These are phyloP conservation scores for Venturia asperata DNA, from an alignment of 2,329 filamentous ascomycete genomes.

Conservation along the genomic window DNA sequence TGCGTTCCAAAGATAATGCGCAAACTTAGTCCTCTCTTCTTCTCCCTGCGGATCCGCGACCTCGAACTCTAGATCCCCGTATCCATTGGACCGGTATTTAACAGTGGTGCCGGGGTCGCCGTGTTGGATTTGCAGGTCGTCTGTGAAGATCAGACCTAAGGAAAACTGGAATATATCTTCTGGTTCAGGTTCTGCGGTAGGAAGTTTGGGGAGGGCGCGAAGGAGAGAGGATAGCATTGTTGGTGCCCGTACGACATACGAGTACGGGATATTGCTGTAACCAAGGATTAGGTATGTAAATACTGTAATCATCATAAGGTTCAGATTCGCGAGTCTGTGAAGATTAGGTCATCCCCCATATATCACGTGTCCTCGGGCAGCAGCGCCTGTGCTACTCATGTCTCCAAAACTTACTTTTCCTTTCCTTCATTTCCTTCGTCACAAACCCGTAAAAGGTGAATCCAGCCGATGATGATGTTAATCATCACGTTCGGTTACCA, in stretches of 20 bases:
- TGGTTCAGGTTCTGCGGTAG: conserved; percentile 30
- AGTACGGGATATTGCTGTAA: too few relatives aligned
- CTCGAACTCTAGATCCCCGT: conserved; percentile 34
- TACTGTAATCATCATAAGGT: too few relatives aligned
- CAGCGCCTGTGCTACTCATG: too few relatives aligned
- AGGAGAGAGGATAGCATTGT: conserved; percentile 16
- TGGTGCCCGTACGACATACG: neutral
- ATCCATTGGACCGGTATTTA: conserved; percentile 42
- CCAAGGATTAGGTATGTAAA: too few relatives aligned
- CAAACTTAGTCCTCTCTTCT: conserved; percentile 54
- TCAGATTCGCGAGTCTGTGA: too few relatives aligned
- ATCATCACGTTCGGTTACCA: too few relatives aligned
- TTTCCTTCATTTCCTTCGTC: too few relatives aligned
- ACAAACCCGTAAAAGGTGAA: too few relatives aligned
- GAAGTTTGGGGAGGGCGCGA: conserved; percentile 8
- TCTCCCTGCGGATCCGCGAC: conserved; percentile 44
- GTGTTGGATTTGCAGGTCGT: conserved; percentile 60
- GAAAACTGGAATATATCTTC: conserved; percentile 56
- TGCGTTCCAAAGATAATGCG: conserved; percentile 69
- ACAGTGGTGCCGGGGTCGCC: conserved; percentile 55
- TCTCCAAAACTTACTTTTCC: too few relatives aligned
- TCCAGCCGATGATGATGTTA: too few relatives aligned
- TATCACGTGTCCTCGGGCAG: neutral
- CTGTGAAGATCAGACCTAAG: conserved; percentile 59
- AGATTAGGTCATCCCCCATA: neutral